Conservation (phyloP, 108 stramenopile species). For the Skeletonema grethae region DNA sequence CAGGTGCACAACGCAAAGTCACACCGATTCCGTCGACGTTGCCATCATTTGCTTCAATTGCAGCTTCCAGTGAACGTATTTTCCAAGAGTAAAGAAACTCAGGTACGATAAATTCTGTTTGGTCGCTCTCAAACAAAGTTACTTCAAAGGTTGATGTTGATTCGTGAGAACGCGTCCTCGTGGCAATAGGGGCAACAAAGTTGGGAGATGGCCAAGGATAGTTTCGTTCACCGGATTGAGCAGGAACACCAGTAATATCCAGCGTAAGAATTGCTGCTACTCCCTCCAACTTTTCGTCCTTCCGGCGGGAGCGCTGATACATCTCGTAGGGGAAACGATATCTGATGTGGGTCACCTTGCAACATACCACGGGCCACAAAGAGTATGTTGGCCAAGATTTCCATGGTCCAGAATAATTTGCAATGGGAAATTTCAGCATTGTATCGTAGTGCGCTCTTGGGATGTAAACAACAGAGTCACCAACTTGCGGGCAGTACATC, state of each 20-base stretch:
- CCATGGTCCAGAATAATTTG: slow-evolving; percentile 66
- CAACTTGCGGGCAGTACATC: slow-evolving; percentile 79
- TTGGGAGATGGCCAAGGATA: slow-evolving; percentile 77
- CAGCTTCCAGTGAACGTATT: slow-evolving; percentile 56
- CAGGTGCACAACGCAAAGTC: slow-evolving; percentile 47
- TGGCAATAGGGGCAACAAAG: slow-evolving; percentile 49
- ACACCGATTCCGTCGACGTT: slow-evolving; percentile 42
- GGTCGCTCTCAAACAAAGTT: slow-evolving; percentile 69
- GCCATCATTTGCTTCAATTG: slow-evolving; percentile 36
- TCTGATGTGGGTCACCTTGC: slow-evolving; percentile 66
- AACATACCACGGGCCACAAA: slow-evolving; percentile 80
- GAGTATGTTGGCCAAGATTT: slow-evolving; percentile 71
- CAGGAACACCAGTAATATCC: slow-evolving; percentile 79
- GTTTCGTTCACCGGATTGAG: slow-evolving; percentile 53
- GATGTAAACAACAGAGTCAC: slow-evolving; percentile 88
- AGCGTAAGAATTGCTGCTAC: slow-evolving; percentile 81
- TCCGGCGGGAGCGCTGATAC: slow-evolving; percentile 47
- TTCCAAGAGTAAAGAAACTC: slow-evolving; percentile 61
- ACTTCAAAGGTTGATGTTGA: slow-evolving; percentile 69
- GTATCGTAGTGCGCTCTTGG: slow-evolving; percentile 81
- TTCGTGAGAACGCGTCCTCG: slow-evolving; percentile 43
- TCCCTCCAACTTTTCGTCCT: slow-evolving; percentile 45
- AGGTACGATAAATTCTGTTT: slow-evolving; percentile 71
- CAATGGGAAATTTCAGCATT: slow-evolving; percentile 59
- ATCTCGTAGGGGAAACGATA: slow-evolving; percentile 83